Evolutionary conservation across 371 early-diverging fungal genomes (phyloP), one percentile per base, ranked within the genome.

Genomic region (Mucor plumbeus): DNA sequence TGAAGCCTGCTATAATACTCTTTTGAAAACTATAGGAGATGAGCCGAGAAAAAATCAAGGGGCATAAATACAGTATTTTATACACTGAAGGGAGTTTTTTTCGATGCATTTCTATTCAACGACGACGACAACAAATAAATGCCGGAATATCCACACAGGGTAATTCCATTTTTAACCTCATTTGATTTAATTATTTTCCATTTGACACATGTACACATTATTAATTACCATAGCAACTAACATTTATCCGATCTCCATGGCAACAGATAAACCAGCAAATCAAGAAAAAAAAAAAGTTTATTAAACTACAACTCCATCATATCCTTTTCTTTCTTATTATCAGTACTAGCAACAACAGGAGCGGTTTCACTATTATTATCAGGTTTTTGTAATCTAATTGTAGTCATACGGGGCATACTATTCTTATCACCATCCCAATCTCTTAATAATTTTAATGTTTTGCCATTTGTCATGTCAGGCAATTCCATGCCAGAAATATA

Each of bases 391-490:
- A 70, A 35, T 65, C 66, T 21, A 8, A 74, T 67, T 3, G 78
- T 74, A 39, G 67, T 67, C 55, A 84, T 84, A 56, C 75, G 67
- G 11, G 73, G 36, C 78, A 81, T 78, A 35, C 77, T 72, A 65
- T 87, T 87, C 40, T 77, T 74, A 69, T 88, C 88, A 8, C 88
- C 87, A 67, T 88, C 85, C 88, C 87, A 88, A 34, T 81, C 75
- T 48, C 84, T 82, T 40, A 88, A 64, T 6, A 84, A 21, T 63
- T 81, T 75, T 38, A 88, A 74, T 39, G 74, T 79, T 65, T 86
- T 86, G 35, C 82, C 81, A 59, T 83, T 86, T 19, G 85, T 81
- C 61, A 88, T 72, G 63, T 87, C 86, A 14, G 88, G 88, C 43
- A 88, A 63, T 65, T 87, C 88, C 54, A 88, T 74, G 19, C 87